Conservation (phyloP, 2,329 filamentous ascomycete species). For the Diaporthe capsici region DNA sequence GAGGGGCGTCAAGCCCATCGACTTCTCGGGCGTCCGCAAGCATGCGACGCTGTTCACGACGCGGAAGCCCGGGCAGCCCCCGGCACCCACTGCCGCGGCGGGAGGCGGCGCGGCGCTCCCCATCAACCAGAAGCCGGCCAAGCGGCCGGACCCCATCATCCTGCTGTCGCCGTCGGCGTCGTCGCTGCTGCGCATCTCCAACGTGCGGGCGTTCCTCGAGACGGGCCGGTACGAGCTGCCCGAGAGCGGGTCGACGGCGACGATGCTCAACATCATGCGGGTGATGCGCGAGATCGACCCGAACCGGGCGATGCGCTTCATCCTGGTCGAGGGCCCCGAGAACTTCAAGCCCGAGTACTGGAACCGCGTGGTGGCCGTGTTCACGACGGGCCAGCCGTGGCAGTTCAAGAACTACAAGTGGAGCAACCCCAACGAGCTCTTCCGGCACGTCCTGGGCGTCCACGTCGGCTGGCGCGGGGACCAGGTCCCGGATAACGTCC, state of each 20-base stretch:
- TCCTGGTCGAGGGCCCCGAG: slow-evolving; percentile 92
- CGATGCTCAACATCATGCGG: slow-evolving; percentile 89
- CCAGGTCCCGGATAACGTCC: slow-evolving; percentile 81
- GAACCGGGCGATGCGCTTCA: slow-evolving; percentile 86
- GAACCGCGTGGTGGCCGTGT: slow-evolving; percentile 94
- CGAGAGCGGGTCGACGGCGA: slow-evolving; percentile 78
- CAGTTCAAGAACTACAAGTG: slow-evolving; percentile 99
- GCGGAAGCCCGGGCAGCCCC: slow-evolving; percentile 57
- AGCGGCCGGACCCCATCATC: slow-evolving; percentile 87
- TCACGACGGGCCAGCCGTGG: slow-evolving; percentile 98
- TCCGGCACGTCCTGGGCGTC: slow-evolving; percentile 87
- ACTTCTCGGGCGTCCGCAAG: slow-evolving; percentile 95
- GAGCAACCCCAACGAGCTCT: slow-evolving; percentile 89
- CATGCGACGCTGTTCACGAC: slow-evolving; percentile 83
- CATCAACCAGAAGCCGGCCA: slow-evolving; percentile 67
- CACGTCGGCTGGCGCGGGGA: slow-evolving; percentile 95
- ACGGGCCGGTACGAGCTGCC: slow-evolving; percentile 85
- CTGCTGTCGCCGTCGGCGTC: slow-evolving; percentile 96
- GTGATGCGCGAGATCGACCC: slow-evolving; percentile 79
- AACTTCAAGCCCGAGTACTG: slow-evolving; percentile 99
- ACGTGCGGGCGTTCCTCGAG: slow-evolving; percentile 94
- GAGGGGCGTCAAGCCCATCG: slow-evolving; percentile 89
- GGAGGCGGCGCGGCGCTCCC: slow-evolving; percentile 59
- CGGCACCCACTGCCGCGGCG: slow-evolving; percentile 55
- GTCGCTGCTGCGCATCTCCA: slow-evolving; percentile 93